These are phyloP conservation scores for Bipolaris gigantea DNA, from an alignment of 2,329 filamentous ascomycete species.

Conservation along the genomic window DNA sequence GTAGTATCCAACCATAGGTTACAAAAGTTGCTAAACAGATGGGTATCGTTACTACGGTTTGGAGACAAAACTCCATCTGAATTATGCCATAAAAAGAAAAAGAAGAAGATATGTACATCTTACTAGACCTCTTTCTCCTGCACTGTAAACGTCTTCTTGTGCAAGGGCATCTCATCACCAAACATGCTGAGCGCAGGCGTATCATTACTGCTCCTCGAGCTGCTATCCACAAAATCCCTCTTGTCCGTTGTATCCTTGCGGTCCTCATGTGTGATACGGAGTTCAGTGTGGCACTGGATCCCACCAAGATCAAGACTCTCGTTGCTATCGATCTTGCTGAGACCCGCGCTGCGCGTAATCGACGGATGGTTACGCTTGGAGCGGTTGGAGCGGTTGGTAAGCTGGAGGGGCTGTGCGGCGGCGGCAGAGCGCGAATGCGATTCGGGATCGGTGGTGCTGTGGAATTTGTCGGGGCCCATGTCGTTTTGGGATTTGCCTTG, in stretches of 20 bases:
- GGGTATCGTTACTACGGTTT: no score
- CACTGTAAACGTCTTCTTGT: conserved; percentile 13
- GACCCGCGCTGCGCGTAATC: conserved; percentile 9
- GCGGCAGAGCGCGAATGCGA: conserved; percentile 21
- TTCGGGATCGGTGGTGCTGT: conserved; percentile 19
- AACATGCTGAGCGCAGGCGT: conserved; percentile 23
- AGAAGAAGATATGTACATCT: background rate
- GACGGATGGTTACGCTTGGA: background rate
- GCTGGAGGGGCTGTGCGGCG: conserved; percentile 20
- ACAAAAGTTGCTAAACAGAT: no score
- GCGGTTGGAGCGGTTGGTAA: conserved; percentile 15
- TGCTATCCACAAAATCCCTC: conserved; percentile 9
- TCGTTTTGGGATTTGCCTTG: conserved; percentile 35
- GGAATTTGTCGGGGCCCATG: conserved; percentile 23
- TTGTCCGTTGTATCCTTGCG: conserved; percentile 4
- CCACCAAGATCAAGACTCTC: conserved; percentile 21
- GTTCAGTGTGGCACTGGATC: conserved; percentile 31
- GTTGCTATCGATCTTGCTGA: conserved; percentile 28
- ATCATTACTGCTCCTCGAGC: conserved; percentile 27
- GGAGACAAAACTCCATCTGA: no score
- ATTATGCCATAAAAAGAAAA: background rate
- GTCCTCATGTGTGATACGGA: conserved; percentile 6
- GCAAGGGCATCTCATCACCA: conserved; percentile 33
- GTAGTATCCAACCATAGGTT: no score
- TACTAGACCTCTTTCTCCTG: conserved; percentile 4